Evolutionary conservation across 2,329 filamentous ascomycete genomes (phyloP).

Genomic region (Fusarium sp.): DNA sequence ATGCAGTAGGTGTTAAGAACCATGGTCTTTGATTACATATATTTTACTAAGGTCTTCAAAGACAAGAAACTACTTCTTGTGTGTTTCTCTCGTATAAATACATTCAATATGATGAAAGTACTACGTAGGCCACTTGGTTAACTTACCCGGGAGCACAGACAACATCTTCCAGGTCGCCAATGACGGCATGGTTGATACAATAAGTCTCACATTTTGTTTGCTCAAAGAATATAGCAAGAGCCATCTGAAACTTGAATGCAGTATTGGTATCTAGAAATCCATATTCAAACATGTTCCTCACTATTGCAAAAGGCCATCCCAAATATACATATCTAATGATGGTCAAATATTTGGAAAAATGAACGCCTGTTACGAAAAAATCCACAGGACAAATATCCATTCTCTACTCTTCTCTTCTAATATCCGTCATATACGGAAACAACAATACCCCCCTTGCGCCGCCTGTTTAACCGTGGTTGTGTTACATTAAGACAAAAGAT

Average conservation of each 20-base stretch:
- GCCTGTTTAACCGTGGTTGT: conserved; percentile 21
- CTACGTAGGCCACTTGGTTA: not conserved
- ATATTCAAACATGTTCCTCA: too few relatives aligned
- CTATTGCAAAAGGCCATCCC: not conserved
- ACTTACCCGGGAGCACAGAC: not conserved
- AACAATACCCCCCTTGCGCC: conserved; percentile 23
- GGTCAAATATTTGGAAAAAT: not conserved
- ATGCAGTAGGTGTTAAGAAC: not conserved
- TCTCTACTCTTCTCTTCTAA: not conserved
- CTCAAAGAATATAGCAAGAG: not conserved
- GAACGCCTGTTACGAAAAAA: not conserved
- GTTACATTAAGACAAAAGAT: conserved; percentile 39
- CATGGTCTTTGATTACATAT: not conserved
- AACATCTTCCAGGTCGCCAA: not conserved
- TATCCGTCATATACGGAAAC: conserved; percentile 4
- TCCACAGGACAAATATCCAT: not conserved
- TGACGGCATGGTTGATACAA: not conserved
- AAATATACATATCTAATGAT: not conserved
- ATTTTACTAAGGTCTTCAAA: not conserved
- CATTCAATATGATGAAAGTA: not conserved
- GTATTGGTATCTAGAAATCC: not conserved
- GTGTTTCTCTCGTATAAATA: not conserved
- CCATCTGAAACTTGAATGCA: not conserved
- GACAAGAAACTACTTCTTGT: not conserved
- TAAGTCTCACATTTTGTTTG: not conserved